These are phyloP conservation scores for Crepidotus sp. DNA, from an alignment of 1,284 basidiomycete species.

Conservation along the genomic window DNA sequence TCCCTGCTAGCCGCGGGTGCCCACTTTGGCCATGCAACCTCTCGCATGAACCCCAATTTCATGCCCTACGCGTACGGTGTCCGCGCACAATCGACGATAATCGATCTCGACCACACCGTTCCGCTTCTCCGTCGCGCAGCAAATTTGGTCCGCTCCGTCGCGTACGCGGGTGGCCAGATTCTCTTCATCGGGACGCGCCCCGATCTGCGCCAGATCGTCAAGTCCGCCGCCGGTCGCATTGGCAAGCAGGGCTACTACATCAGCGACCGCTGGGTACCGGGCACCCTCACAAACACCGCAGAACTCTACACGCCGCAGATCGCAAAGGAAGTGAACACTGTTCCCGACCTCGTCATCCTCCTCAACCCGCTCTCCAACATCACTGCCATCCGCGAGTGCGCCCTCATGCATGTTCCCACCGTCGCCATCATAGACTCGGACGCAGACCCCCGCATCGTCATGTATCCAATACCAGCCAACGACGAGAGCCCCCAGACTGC, in stretches of 20 bases:
- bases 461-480: slow-evolving; percentile 98
- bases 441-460: slow-evolving; percentile 91
- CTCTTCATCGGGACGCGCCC: slow-evolving; percentile 86
- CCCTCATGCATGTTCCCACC: slow-evolving; percentile 76
- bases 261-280: slow-evolving; percentile 87
- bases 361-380: slow-evolving; percentile 84
- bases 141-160: slow-evolving; percentile 77
- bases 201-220: slow-evolving; percentile 68
- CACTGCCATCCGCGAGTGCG: slow-evolving; percentile 80
- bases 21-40: slow-evolving; percentile 84
- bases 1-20: slow-evolving; percentile 90
- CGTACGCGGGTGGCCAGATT: slow-evolving; percentile 76
- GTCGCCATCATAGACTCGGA: slow-evolving; percentile 92
- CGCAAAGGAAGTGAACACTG: slow-evolving; percentile 49
- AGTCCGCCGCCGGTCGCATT: slow-evolving; percentile 75
- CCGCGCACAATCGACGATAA: slow-evolving; percentile 85
- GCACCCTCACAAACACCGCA: slow-evolving; percentile 85
- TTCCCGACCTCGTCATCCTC: slow-evolving; percentile 84
- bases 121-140: slow-evolving; percentile 88
- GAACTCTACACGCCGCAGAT: slow-evolving; percentile 66
- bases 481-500: slow-evolving; percentile 89
- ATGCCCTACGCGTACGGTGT: slow-evolving; percentile 92
- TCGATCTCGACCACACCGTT: slow-evolving; percentile 92
- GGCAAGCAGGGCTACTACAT: slow-evolving; percentile 78
- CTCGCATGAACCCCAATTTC: slow-evolving; percentile 81